Conservation (phyloP, 2,329 filamentous ascomycete genomes). For the Bipolaris bicolor region DNA sequence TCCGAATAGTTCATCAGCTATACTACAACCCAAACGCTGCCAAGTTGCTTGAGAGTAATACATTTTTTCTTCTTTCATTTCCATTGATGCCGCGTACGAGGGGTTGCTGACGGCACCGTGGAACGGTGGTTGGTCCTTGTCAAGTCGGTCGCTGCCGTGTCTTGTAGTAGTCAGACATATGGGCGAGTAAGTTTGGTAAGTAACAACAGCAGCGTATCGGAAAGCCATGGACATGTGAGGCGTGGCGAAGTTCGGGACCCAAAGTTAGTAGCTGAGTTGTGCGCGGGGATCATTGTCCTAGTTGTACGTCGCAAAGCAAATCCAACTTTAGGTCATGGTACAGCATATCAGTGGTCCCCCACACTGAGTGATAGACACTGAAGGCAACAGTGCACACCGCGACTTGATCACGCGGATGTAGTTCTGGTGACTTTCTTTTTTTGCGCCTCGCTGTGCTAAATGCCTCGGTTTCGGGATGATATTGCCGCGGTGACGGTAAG, state of each 20-base stretch:
- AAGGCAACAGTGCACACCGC: conserved; percentile 14
- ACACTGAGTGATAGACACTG: conserved; percentile 13
- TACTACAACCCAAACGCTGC: conserved; percentile 6
- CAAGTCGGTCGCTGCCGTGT: not conserved
- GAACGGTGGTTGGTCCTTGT: not conserved
- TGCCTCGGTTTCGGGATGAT: not conserved
- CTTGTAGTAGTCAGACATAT: not conserved
- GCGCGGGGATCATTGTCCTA: conserved; percentile 16
- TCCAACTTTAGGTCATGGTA: conserved; percentile 14
- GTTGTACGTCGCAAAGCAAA: conserved; percentile 13
- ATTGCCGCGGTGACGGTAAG: conserved; percentile 2
- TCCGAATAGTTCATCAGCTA: conserved; percentile 1
- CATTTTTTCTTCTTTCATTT: not conserved
- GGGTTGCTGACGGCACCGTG: not conserved
- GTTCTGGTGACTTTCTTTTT: conserved; percentile 1
- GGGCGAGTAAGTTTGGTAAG: not conserved
- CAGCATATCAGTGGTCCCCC: conserved; percentile 10
- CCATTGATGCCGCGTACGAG: not conserved
- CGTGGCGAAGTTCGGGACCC: conserved; percentile 27
- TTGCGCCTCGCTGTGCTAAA: not conserved
- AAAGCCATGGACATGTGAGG: not conserved
- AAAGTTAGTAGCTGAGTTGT: conserved; percentile 8
- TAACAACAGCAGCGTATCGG: not conserved
- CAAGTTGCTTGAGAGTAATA: conserved; percentile 23
- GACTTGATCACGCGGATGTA: conserved; percentile 9